Evolutionary conservation across 2,329 filamentous ascomycete genomes (phyloP).

Genomic region (Ceratocystis albifundus): DNA sequence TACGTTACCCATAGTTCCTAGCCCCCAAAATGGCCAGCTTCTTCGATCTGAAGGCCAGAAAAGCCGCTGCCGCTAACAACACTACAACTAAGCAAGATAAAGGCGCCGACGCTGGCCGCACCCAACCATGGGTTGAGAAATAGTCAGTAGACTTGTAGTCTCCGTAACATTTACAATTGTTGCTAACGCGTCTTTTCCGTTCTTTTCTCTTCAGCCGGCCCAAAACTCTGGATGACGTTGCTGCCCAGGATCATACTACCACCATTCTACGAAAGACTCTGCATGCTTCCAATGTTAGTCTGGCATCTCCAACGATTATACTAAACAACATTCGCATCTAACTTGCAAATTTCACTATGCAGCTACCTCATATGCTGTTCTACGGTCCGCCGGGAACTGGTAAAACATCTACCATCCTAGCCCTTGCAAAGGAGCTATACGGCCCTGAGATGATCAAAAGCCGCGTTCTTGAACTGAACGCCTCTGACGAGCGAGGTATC

Average conservation of each 20-base stretch:
- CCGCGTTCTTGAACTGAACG: constrained; percentile 96
- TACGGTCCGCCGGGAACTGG: constrained; percentile 95
- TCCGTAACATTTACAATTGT: constrained; percentile 18
- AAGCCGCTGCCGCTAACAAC: constrained; percentile 56
- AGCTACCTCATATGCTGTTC: constrained; percentile 98
- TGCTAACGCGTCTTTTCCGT: constrained; percentile 8
- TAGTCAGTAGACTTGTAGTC: constrained; percentile 50
- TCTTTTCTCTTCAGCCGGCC: constrained; percentile 54
- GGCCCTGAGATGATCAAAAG: constrained; percentile 86
- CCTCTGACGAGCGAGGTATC: constrained; percentile 96
- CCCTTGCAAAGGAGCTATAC: constrained; percentile 92
- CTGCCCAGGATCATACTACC: constrained; percentile 93
- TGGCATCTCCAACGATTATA: not conserved
- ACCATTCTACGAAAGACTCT: constrained; percentile 84
- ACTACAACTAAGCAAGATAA: constrained; percentile 55
- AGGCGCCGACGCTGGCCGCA: constrained; percentile 47
- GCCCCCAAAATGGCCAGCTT: constrained; percentile 67
- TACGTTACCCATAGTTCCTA: not conserved
- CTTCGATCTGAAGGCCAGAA: constrained; percentile 88
- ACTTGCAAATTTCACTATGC: constrained; percentile 23
- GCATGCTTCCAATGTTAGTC: constrained; percentile 72
- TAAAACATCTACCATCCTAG: constrained; percentile 95
- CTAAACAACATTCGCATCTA: constrained; percentile 11
- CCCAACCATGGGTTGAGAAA: constrained; percentile 98
- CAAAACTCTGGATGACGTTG: constrained; percentile 86